Evolutionary conservation across 768 basidiomycete genomes (phyloP).

Genomic region (Trametes maxima): DNA sequence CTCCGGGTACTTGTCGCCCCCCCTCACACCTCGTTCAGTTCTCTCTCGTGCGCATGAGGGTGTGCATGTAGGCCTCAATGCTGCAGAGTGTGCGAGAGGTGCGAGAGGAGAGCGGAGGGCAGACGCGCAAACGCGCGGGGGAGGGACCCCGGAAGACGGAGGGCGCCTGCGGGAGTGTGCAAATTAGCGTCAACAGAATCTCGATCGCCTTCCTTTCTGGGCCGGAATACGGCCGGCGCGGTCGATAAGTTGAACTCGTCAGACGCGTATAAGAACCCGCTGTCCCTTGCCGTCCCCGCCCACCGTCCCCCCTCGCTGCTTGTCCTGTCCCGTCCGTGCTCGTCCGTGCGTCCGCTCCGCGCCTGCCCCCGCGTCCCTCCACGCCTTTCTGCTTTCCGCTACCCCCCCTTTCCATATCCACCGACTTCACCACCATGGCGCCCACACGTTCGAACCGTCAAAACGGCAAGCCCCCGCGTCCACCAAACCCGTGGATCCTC

Average conservation of each 20-base stretch:
- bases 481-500: constrained; percentile 27
- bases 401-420: background rate
- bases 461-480: constrained; percentile 14
- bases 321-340: background rate
- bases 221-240: background rate
- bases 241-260: constrained; percentile 14
- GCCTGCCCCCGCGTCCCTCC: background rate
- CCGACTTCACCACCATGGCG: constrained; percentile 1
- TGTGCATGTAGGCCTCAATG: too few species aligned
- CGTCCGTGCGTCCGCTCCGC: background rate
- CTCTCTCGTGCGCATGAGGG: too few species aligned
- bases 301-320: background rate
- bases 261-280: constrained; percentile 12
- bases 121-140: background rate
- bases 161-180: background rate
- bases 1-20: too few species aligned
- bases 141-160: background rate
- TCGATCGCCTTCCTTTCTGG: background rate
- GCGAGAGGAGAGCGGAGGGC: background rate
- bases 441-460: background rate
- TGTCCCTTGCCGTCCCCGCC: constrained; percentile 1
- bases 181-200: constrained; percentile 7
- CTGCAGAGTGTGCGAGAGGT: too few species aligned
- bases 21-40: too few species aligned
- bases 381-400: background rate